Conservation (phyloP, 495 filamentous ascomycete genomes). For the Immersiella caudata region DNA sequence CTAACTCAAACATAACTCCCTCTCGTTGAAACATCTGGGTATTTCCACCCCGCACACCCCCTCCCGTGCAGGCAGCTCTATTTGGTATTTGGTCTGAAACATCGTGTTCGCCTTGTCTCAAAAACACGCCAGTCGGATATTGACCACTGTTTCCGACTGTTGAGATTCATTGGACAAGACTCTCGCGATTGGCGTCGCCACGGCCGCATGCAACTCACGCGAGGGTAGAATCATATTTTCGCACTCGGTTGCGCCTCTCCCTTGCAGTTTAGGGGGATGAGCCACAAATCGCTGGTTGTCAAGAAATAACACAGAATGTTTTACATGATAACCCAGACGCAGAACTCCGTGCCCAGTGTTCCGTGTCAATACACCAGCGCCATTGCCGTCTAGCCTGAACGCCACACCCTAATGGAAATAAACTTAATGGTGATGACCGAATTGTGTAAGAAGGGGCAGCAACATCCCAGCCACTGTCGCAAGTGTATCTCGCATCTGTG, state of each 20-base stretch:
- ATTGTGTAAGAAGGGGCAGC: conserved; percentile 82
- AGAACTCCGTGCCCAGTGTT: neutral
- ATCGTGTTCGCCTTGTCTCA: conserved; percentile 7
- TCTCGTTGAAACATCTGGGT: conserved; percentile 17
- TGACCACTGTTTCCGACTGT: neutral
- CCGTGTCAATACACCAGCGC: neutral
- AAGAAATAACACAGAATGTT: neutral
- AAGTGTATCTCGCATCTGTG: conserved; percentile 65
- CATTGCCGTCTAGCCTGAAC: conserved; percentile 23
- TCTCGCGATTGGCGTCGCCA: neutral
- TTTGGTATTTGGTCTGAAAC: conserved; percentile 15
- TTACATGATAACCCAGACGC: neutral
- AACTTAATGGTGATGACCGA: conserved; percentile 78
- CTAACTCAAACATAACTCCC: conserved; percentile 18
- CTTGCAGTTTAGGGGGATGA: neutral
- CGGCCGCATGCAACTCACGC: neutral
- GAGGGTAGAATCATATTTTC: neutral
- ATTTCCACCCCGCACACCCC: conserved; percentile 7
- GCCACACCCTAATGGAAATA: conserved; percentile 10
- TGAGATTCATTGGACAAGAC: neutral
- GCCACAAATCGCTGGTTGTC: neutral
- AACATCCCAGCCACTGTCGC: conserved; percentile 88
- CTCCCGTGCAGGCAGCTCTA: neutral
- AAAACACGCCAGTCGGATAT: neutral
- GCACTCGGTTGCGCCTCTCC: neutral